phyloP scores from a whole-genome alignment of 495 filamentous ascomycete species.

The Friedmanniomyces simplex region DNA sequence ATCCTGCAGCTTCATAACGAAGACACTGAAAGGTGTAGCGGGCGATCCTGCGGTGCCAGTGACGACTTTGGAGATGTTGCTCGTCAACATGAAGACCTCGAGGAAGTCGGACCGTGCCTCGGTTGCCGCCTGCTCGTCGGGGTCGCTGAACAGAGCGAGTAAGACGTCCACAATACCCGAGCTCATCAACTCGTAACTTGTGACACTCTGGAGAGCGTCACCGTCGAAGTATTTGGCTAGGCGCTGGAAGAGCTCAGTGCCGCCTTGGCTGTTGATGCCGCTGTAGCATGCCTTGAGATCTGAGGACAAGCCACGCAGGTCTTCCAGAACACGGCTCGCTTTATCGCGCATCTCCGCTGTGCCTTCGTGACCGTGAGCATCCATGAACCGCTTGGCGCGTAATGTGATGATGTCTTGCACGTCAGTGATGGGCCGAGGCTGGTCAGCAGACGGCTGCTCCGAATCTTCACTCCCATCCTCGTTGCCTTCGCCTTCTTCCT shows the following conservation, averaged over 20 bases:
- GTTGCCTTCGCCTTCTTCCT: slow-evolving; percentile 44
- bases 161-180: slow-evolving; percentile 80
- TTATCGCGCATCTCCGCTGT: slow-evolving; percentile 61
- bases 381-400: slow-evolving; percentile 70
- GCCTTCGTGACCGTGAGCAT: slow-evolving; percentile 66
- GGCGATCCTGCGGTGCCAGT: slow-evolving; percentile 53
- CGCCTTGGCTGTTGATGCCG: slow-evolving; percentile 41
- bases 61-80: slow-evolving; percentile 42
- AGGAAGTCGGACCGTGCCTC: slow-evolving; percentile 74
- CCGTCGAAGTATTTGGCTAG: slow-evolving; percentile 83
- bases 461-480: slow-evolving; percentile 31
- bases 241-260: slow-evolving; percentile 57
- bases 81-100: slow-evolving; percentile 84
- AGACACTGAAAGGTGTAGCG: slow-evolving; percentile 76
- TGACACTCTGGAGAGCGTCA: slow-evolving; percentile 81
- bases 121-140: slow-evolving; percentile 33
- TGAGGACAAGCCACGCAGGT: slow-evolving; percentile 58
- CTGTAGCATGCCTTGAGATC: slow-evolving; percentile 63
- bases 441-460: background rate
- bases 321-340: slow-evolving; percentile 60
- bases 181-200: slow-evolving; percentile 88
- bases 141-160: slow-evolving; percentile 67
- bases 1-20: slow-evolving; percentile 93
- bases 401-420: slow-evolving; percentile 64
- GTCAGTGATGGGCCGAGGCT: slow-evolving; percentile 38